phyloP scores from a whole-genome alignment of 768 basidiomycete species.

The Mycena rebaudengoi region DNA sequence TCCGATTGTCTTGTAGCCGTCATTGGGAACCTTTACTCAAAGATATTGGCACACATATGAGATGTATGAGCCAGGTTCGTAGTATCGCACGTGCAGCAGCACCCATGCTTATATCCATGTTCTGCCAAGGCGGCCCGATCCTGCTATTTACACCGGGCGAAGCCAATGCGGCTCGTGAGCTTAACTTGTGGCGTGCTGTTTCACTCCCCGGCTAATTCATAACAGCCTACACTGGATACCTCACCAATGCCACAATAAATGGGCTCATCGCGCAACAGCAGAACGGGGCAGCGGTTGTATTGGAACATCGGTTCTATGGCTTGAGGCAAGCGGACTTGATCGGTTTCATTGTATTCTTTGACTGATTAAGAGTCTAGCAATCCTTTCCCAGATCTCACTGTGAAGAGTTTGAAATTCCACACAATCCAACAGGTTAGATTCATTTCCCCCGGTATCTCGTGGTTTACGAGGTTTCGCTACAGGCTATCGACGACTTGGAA shows the following conservation, averaged over 20 bases:
- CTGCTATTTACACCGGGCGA: conserved; percentile 76
- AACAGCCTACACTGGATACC: conserved; percentile 58
- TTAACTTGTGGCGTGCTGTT: not conserved
- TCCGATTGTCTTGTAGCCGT: conserved; percentile 48
- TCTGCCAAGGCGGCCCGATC: conserved; percentile 70
- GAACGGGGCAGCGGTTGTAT: conserved; percentile 65
- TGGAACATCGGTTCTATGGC: conserved; percentile 82
- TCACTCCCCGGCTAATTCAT: conserved; percentile 4
- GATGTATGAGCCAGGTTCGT: conserved; percentile 62
- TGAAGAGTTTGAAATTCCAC: conserved; percentile 63
- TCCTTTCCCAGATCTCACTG: conserved; percentile 67
- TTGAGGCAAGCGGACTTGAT: conserved; percentile 29
- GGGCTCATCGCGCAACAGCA: conserved; percentile 74
- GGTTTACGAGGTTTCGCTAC: not conserved
- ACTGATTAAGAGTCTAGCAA: conserved; percentile 52
- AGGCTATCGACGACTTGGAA: conserved; percentile 73
- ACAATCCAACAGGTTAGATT: conserved; percentile 64
- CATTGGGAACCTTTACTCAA: conserved; percentile 78
- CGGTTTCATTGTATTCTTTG: not conserved
- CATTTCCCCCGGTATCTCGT: not conserved
- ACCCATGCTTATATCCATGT: conserved; percentile 1
- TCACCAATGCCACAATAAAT: conserved; percentile 70
- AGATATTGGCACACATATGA: conserved; percentile 78
- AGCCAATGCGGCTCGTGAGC: conserved; percentile 57
- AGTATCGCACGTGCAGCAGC: too few species aligned